phyloP scores from a whole-genome alignment of 2,329 filamentous ascomycete species.

The Elsinoe perseae region DNA sequence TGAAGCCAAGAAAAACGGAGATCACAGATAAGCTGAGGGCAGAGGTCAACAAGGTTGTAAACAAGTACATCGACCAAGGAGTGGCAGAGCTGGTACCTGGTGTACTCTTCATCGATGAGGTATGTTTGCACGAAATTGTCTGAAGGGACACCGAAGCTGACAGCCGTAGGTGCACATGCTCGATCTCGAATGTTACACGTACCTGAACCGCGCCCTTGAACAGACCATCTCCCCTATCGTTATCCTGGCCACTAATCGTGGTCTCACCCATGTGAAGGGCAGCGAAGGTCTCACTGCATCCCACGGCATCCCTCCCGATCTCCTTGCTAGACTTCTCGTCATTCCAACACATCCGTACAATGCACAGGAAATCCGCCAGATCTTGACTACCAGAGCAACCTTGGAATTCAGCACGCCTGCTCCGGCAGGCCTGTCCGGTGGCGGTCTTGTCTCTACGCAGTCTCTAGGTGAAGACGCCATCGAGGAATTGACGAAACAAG shows the following conservation, averaged over 20 bases:
- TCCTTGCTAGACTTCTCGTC: constrained; percentile 88
- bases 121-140: constrained; percentile 37
- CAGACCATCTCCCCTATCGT: constrained; percentile 92
- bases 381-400: constrained; percentile 69
- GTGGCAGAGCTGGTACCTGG: constrained; percentile 97
- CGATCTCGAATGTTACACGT: constrained; percentile 98
- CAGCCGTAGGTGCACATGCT: constrained; percentile 84
- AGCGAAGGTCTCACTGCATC: constrained; percentile 57
- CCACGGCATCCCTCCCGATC: constrained; percentile 89
- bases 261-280: constrained; percentile 85
- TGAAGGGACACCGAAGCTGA: not conserved
- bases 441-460: constrained; percentile 54
- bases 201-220: constrained; percentile 96
- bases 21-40: constrained; percentile 93
- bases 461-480: constrained; percentile 73
- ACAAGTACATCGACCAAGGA: constrained; percentile 97
- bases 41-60: constrained; percentile 99
- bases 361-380: constrained; percentile 82
- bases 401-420: constrained; percentile 32
- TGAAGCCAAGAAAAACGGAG: constrained; percentile 99
- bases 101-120: constrained; percentile 97
- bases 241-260: constrained; percentile 93
- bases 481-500: constrained; percentile 78
- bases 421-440: constrained; percentile 27
- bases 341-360: constrained; percentile 89